Conservation (phyloP, 2,329 filamentous ascomycete genomes). For the Paraconiothyrium sp. region DNA sequence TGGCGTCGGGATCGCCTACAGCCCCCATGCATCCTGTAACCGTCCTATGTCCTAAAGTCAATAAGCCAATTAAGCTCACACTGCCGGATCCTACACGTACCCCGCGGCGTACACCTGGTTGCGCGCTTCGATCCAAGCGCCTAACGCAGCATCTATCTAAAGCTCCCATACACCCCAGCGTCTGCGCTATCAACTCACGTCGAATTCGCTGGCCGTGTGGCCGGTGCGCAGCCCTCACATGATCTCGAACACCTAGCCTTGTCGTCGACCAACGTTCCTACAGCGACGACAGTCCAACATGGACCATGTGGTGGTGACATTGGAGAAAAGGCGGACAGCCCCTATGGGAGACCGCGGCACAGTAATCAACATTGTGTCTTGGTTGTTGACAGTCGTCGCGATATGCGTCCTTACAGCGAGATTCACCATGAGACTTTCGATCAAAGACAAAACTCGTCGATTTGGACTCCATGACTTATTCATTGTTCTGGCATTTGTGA, state of each 20-base stretch:
- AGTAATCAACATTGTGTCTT: conserved; percentile 37
- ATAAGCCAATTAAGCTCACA: conserved; percentile 36
- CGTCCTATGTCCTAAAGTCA: conserved; percentile 25
- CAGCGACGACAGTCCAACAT: conserved; percentile 17
- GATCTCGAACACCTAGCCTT: conserved; percentile 20
- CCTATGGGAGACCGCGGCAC: conserved; percentile 26
- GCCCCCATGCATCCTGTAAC: conserved; percentile 17
- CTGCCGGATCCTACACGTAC: conserved; percentile 27
- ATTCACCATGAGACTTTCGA: conserved; percentile 37
- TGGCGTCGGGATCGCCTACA: conserved; percentile 17
- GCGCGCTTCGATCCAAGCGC: conserved; percentile 25
- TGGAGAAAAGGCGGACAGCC: conserved; percentile 25
- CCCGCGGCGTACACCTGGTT: conserved; percentile 25
- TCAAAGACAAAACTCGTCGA: conserved; percentile 25
- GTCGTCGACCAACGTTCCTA: conserved; percentile 19
- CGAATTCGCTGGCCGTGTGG: conserved; percentile 33
- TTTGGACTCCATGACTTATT: conserved; percentile 37
- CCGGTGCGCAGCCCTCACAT: conserved; percentile 31
- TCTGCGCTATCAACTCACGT: conserved; percentile 22
- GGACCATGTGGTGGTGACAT: conserved; percentile 21
- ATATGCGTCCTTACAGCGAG: conserved; percentile 34
- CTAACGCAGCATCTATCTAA: conserved; percentile 23
- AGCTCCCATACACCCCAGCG: conserved; percentile 25
- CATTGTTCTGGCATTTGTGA: conserved; percentile 39
- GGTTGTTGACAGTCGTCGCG: conserved; percentile 35